Conservation (phyloP, 371 early-diverging fungal genomes). For the Entomophthora muscae region DNA sequence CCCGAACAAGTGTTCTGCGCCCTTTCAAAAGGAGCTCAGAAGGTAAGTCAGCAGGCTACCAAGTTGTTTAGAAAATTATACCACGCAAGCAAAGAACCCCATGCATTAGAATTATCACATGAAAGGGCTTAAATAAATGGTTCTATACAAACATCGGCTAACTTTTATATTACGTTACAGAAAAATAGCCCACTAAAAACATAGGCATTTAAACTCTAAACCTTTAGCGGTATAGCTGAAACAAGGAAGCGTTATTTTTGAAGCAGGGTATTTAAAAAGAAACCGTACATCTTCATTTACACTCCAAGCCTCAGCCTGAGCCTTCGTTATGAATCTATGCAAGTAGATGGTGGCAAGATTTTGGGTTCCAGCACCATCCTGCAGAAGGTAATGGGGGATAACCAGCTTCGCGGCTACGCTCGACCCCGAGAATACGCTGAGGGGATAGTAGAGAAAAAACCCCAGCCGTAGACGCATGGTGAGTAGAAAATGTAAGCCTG, state of each 20-base stretch:
- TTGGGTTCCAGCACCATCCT: not conserved
- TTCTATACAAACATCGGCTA: not conserved
- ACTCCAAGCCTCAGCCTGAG: not conserved
- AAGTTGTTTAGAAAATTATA: not conserved
- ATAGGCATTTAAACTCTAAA: not conserved
- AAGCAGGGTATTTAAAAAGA: not conserved
- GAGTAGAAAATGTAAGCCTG: too few species aligned
- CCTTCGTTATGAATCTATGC: not conserved
- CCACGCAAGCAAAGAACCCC: not conserved
- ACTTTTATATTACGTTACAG: not conserved
- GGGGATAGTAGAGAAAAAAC: too few species aligned
- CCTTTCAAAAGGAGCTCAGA: not conserved
- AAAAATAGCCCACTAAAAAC: not conserved
- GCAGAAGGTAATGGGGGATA: not conserved
- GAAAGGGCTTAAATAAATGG: not conserved
- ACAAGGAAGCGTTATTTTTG: not conserved
- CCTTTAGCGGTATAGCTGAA: not conserved
- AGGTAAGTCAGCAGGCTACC: not conserved
- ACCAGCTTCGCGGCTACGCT: too few species aligned
- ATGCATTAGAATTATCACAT: not conserved
- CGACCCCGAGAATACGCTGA: too few species aligned
- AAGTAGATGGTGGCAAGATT: not conserved
- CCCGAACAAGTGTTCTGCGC: not conserved
- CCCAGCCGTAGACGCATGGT: too few species aligned
- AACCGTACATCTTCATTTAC: not conserved